A percentile compares a stretch with the other conserved stretches of the same genome.
These are phyloP conservation scores for Schizonepeta tenuifolia DNA, from an alignment of 257 asterid species.

Conservation along the genomic window DNA sequence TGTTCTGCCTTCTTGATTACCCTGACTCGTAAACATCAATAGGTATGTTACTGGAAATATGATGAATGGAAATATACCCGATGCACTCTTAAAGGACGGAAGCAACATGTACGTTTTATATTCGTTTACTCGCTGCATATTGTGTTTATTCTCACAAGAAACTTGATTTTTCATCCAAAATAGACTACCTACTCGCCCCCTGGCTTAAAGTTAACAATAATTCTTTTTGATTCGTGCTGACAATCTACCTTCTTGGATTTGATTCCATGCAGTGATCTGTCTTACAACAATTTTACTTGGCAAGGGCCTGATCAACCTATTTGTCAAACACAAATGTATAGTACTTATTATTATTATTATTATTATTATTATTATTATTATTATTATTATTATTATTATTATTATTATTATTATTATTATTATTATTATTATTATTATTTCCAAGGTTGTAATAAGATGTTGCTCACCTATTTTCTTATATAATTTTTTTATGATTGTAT, in stretches of 20 bases:
- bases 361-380: too few relatives aligned
- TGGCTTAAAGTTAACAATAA: not conserved
- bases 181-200: not conserved
- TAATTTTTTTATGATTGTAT: not conserved
- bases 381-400: not conserved
- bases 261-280: constrained; percentile 70
- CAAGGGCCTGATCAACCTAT: constrained; percentile 65
- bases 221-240: constrained; percentile 15
- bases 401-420: too few relatives aligned
- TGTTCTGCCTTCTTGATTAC: not conserved
- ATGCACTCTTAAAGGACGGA: constrained; percentile 67
- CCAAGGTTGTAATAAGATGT: not conserved
- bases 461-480: not conserved
- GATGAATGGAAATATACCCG: constrained; percentile 73
- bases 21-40: constrained; percentile 11
- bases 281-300: constrained; percentile 85
- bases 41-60: constrained; percentile 70
- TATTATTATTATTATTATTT: not conserved
- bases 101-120: constrained; percentile 58
- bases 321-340: constrained; percentile 63
- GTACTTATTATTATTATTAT: constrained; percentile 24
- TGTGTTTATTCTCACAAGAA: not conserved
- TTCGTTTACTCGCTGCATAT: constrained; percentile 15
- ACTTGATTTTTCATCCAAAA: not conserved
- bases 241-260: constrained; percentile 5